These are phyloP conservation scores for Acer yangbiense DNA, from an alignment of 345 rosid genomes.

Conservation along the genomic window DNA sequence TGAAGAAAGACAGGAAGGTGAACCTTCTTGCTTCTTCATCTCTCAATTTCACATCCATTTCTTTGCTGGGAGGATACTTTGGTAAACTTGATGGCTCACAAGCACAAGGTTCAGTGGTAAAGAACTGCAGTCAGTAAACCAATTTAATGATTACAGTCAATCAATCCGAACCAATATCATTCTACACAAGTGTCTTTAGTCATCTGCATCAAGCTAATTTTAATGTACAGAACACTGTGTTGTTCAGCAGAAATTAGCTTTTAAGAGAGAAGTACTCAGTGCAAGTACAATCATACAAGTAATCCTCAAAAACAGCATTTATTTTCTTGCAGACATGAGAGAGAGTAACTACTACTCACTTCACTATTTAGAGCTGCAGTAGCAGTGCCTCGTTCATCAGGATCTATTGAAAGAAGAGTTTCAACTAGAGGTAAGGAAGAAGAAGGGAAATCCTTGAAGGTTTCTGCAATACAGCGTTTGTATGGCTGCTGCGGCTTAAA, in stretches of 20 bases:
- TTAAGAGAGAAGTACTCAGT: neutral
- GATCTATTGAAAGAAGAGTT: constrained; percentile 77
- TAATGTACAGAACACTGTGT: neutral
- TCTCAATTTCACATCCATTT: constrained; percentile 77
- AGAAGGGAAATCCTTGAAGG: constrained; percentile 67
- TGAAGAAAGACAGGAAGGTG: constrained; percentile 18
- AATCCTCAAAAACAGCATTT: neutral
- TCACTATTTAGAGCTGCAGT: constrained; percentile 67
- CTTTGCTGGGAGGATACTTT: constrained; percentile 90
- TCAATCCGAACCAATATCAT: constrained; percentile 3
- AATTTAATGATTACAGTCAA: constrained; percentile 9
- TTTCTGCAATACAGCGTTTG: constrained; percentile 69
- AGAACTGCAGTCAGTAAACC: constrained; percentile 60
- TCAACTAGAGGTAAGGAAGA: constrained; percentile 63
- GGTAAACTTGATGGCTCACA: constrained; percentile 90
- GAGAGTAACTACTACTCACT: constrained; percentile 45
- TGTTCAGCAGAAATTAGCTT: neutral
- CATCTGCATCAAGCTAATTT: neutral
- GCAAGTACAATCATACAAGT: neutral
- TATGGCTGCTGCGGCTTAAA: constrained; percentile 82
- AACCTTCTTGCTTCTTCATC: constrained; percentile 89
- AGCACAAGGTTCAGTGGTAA: constrained; percentile 73
- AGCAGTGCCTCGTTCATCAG: constrained; percentile 78
- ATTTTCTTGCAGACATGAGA: neutral
- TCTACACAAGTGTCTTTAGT: neutral